Percentiles rank a stretch among this genome's conserved stretches.
Conservation (phyloP, 305 asterid species). For the Fraxinus latifolia region DNA sequence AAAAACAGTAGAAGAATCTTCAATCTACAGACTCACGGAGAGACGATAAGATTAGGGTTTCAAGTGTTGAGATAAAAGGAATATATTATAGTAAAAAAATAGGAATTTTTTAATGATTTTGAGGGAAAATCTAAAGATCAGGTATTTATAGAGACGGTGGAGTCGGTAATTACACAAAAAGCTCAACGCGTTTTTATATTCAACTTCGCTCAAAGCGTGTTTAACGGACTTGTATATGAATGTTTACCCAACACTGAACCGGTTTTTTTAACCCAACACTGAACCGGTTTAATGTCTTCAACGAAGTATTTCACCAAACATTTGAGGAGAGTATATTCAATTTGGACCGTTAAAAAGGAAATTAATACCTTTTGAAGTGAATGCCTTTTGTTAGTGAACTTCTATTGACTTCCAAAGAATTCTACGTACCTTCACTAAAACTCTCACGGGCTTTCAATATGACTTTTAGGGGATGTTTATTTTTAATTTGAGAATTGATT, state of each 20-base stretch:
- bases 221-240: neutral
- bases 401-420: too few species aligned
- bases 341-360: too few species aligned
- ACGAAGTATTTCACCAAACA: too few species aligned
- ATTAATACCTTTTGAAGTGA: too few species aligned
- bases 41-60: neutral
- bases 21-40: neutral
- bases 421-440: too few species aligned
- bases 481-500: too few species aligned
- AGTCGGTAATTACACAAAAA: neutral
- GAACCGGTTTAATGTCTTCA: neutral
- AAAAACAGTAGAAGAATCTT: neutral
- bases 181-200: neutral
- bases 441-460: too few species aligned
- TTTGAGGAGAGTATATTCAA: too few species aligned
- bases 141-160: neutral
- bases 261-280: neutral
- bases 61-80: neutral
- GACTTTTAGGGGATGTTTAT: too few species aligned
- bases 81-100: too few species aligned
- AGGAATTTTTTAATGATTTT: neutral
- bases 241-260: neutral
- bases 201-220: neutral
- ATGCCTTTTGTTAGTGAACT: too few species aligned
- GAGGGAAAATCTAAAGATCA: neutral